Percentiles rank a stretch among this genome's conserved stretches.
These are phyloP conservation scores for Tricholoma furcatifolium DNA, from an alignment of 768 basidiomycete species.

Conservation along the genomic window DNA sequence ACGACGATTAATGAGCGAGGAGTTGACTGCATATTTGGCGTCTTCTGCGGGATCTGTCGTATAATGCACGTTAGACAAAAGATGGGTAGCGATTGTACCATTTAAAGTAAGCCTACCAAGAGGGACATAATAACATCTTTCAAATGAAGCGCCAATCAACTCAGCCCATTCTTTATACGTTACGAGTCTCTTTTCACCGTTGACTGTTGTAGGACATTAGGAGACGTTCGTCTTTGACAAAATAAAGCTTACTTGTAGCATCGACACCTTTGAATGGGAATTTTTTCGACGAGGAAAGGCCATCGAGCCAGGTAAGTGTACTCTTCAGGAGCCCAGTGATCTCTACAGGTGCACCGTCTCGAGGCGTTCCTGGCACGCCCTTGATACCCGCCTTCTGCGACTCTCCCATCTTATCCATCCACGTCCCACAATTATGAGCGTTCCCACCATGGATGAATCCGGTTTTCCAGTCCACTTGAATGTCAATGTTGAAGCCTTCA, in stretches of 20 bases:
- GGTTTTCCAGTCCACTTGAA: conserved; percentile 94
- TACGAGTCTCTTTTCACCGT: conserved; percentile 64
- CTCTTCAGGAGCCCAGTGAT: conserved; percentile 94
- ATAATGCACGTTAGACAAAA: neutral
- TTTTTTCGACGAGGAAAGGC: conserved; percentile 56
- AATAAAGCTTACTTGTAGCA: conserved; percentile 59
- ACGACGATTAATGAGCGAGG: conserved; percentile 76
- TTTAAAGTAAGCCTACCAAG: conserved; percentile 43
- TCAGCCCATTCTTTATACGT: conserved; percentile 91
- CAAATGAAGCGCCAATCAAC: conserved; percentile 84
- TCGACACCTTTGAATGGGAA: conserved; percentile 93
- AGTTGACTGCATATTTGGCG: conserved; percentile 62
- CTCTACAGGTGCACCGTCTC: conserved; percentile 95
- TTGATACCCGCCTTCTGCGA: conserved; percentile 89
- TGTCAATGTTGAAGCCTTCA: conserved; percentile 89
- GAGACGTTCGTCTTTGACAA: neutral
- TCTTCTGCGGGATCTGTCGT: conserved; percentile 70
- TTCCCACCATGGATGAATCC: conserved; percentile 91
- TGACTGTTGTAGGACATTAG: conserved; percentile 45
- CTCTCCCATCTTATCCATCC: conserved; percentile 99
- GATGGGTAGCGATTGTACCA: neutral
- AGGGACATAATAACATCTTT: conserved; percentile 90
- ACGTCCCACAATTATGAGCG: conserved; percentile 84
- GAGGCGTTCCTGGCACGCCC: conserved; percentile 92
- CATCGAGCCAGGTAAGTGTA: conserved; percentile 84